Evolutionary conservation across 345 rosid genomes (phyloP), one percentile per base, ranked within the genome.

Genomic region (Geranium brycei): DNA sequence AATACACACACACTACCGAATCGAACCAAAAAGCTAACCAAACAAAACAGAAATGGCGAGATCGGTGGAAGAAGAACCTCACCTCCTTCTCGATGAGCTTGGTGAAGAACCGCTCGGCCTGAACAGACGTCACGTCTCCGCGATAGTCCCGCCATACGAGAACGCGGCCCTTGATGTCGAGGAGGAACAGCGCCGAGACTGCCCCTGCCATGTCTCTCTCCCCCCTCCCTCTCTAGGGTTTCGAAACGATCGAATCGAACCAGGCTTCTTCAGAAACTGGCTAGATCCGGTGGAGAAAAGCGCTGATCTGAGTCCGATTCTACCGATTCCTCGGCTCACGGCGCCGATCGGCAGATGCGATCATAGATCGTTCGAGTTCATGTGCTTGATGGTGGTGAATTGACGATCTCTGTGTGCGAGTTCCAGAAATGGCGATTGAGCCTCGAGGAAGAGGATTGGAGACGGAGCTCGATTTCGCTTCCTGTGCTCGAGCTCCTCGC

Each of bases 71-170:
- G 53, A 11, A 13, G 53, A 53, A 65, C 32, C 68, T 1, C 55
- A 88, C 97, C 90, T 90, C 91, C 77, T 90, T 93, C 68, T 88
- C 97, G 70, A 90, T 88, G 73, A 93, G 89, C 71, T 93, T 93
- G 67, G 96, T 83, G 86, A 93, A 90, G 83, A 93, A 93, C 19
- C 87, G 86, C 69, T 90, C 97, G 40, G 96, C 95, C 72, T 93
- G 91, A 63, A 78, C 64, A 68, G 95, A 77, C 72, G 97, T 75
- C 73, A 89, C 95, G 32, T 92, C 97, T 16, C 97, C 98, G 51
- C 95, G 97, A 71, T 87, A 92, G 76, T 89, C 98, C 18, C 91
- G 97, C 98, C 99, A 92, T 19, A 89, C 87, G 60, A 92, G 85
- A 70, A 92, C 85, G 18, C 88, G 95, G 18, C 99, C 99, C 66